phyloP scores from a whole-genome alignment of 495 filamentous ascomycete species.

The Xylaria longipes region DNA sequence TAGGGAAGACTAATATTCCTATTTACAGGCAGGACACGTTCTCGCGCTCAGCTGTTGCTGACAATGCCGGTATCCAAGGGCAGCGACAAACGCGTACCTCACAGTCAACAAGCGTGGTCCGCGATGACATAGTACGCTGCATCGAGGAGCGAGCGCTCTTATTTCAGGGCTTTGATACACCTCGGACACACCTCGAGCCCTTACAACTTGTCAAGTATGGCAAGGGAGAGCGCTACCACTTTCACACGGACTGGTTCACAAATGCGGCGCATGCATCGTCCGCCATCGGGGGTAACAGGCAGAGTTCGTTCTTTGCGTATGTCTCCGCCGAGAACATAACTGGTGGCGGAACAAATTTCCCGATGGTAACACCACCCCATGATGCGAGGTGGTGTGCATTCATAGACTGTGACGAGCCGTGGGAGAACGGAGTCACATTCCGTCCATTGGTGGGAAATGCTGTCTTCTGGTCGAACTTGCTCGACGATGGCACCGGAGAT shows the following conservation, averaged over 20 bases:
- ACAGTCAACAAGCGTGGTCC: conserved; percentile 52
- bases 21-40: conserved; percentile 45
- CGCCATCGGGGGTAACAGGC: conserved; percentile 54
- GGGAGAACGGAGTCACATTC: conserved; percentile 68
- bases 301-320: conserved; percentile 64
- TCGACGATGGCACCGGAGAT: conserved; percentile 62
- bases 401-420: conserved; percentile 62
- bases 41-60: conserved; percentile 48
- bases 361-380: conserved; percentile 45
- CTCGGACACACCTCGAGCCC: conserved; percentile 55
- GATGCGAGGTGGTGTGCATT: conserved; percentile 64
- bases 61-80: conserved; percentile 37
- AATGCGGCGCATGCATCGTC: conserved; percentile 44
- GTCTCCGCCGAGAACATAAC: conserved; percentile 52
- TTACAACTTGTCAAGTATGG: conserved; percentile 62
- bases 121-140: conserved; percentile 68
- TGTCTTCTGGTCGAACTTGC: conserved; percentile 78
- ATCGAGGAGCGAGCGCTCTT: conserved; percentile 69
- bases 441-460: conserved; percentile 72
- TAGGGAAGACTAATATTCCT: neutral
- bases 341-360: conserved; percentile 66
- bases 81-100: conserved; percentile 49
- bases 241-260: conserved; percentile 66
- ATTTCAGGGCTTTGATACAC: conserved; percentile 69
- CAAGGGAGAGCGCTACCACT: conserved; percentile 55